phyloP scores from a whole-genome alignment of 148 eudicot genomes.

The Salicornia ramosissima region DNA sequence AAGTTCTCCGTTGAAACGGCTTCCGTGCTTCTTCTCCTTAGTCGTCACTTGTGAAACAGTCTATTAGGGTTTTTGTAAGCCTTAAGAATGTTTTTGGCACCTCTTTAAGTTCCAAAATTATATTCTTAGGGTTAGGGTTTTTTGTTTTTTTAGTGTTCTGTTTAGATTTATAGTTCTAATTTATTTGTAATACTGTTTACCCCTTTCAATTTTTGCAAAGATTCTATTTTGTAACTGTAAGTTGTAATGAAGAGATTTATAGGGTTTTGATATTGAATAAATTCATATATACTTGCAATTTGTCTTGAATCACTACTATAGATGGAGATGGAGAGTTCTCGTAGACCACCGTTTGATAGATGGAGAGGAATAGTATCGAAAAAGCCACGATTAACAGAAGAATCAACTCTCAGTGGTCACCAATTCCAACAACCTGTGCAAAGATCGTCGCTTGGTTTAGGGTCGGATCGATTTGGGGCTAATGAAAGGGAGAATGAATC shows the following conservation, averaged over 20 bases:
- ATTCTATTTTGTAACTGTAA: constrained; percentile 22
- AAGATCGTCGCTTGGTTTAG: constrained; percentile 21
- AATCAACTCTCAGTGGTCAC: constrained; percentile 28
- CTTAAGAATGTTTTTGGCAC: no score
- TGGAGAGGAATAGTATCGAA: constrained; percentile 57
- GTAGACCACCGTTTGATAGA: constrained; percentile 60
- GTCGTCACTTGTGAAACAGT: no score
- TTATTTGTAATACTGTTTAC: constrained; percentile 9
- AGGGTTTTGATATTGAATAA: constrained; percentile 31
- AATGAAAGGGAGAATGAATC: constrained; percentile 37
- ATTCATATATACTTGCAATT: not conserved
- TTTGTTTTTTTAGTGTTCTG: constrained; percentile 11
- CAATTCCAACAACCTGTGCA: constrained; percentile 25
- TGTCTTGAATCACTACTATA: constrained; percentile 14
- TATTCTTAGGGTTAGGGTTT: no score
- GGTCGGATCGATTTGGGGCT: constrained; percentile 26
- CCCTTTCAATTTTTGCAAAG: not conserved
- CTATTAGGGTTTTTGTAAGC: no score
- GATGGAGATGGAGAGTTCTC: constrained; percentile 75
- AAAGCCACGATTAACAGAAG: constrained; percentile 59
- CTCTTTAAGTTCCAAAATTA: no score
- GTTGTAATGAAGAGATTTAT: constrained; percentile 18
- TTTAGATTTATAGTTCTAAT: not conserved
- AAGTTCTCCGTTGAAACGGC: no score
- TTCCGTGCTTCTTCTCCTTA: no score